Base-by-base conservation (phyloP, 805 yeast species). In the Zygosaccharomyces rouxii region DNA sequence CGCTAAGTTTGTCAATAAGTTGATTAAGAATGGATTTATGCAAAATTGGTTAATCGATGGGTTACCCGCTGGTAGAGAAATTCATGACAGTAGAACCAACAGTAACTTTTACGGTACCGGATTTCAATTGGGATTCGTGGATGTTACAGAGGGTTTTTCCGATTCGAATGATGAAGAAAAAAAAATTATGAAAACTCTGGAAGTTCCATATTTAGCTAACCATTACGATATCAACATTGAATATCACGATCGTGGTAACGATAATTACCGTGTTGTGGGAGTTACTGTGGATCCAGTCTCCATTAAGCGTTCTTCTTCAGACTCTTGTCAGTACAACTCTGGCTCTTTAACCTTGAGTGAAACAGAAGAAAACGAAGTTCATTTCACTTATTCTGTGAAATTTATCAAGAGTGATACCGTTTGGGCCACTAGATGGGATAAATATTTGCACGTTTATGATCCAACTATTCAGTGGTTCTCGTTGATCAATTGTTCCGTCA, bases 401-500 rank as follows among this genome's bases (percentile, higher is more conserved):
- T 94, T 92, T 75, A 66, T 70, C 18, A 78, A 77, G 47, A 84
- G 92, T 7, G 74, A 73, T 5, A 86, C 94, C 2, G 80, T 82
- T 3, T 94, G 98, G 98, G 98, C 97, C 29, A 92, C 98, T 2
- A 83, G 99, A 71, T 94, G 99, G 99, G 99, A 94, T 68, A 88
- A 89, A 68, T 94, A 94, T 66, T 74, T 94, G 60, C 95, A 88
- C 59, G 94, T 86, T 21, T 86, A 83, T 65, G 96, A 88, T 63
- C 95, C 97, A 49, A 84, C 85, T 63, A 86, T 94, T 58, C 97
- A 94, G 71, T 92, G 98, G 97, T 87, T 89, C 60, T 89, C 97
- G 1, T 78, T 94, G 58, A 71, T 89, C 56, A 89, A 89, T 70
- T 89, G 95, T 54, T 81, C 95, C 3, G 67, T 90, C 47, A 80